phyloP scores from a whole-genome alignment of 148 eudicot species.

The Diospyros lotus region DNA sequence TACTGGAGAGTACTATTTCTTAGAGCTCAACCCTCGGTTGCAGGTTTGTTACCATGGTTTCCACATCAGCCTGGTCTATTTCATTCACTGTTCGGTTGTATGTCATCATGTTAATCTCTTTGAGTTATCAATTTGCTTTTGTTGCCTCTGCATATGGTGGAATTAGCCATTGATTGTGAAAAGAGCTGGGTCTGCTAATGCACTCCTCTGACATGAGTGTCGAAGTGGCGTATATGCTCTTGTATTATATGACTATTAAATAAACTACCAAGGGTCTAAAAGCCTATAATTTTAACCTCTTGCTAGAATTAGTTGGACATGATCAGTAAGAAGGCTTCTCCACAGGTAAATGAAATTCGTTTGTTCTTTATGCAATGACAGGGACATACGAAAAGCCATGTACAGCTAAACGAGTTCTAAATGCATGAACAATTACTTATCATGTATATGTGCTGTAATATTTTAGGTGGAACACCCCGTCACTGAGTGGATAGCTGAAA shows the following conservation, averaged over 20 bases:
- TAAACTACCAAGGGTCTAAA: neutral
- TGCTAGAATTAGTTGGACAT: neutral
- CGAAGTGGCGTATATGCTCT: neutral
- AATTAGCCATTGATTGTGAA: neutral
- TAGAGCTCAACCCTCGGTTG: conserved; percentile 95
- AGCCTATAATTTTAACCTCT: neutral
- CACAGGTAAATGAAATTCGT: neutral
- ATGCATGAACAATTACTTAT: neutral
- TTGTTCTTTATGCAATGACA: neutral
- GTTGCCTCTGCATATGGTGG: conserved; percentile 1
- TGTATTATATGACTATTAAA: too few species aligned
- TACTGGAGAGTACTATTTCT: conserved; percentile 90
- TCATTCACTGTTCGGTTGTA: neutral
- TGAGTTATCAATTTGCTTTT: neutral
- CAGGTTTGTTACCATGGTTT: conserved; percentile 50
- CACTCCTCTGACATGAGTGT: neutral
- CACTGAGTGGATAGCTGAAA: conserved; percentile 98
- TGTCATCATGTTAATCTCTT: neutral
- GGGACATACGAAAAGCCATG: neutral
- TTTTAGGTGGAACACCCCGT: conserved; percentile 98
- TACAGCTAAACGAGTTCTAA: neutral
- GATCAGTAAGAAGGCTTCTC: neutral
- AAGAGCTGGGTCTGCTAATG: neutral
- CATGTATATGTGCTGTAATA: too few species aligned
- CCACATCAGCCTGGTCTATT: neutral